Base-by-base conservation (phyloP, 371 early-diverging fungal species). In the Chytridium lagenaria region DNA sequence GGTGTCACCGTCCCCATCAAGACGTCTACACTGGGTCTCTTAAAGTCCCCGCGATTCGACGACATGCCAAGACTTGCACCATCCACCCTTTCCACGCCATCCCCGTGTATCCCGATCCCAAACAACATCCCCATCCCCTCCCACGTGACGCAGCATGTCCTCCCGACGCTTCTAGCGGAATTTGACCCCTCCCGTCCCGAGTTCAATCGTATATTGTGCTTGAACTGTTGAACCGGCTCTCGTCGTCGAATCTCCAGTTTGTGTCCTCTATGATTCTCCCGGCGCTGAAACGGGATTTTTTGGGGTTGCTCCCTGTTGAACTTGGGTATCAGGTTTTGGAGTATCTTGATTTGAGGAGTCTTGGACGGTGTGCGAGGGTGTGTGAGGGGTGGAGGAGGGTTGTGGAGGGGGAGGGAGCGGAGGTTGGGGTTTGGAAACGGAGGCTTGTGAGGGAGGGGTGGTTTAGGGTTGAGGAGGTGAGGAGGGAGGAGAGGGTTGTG, bases 201-300 rank as follows among this genome's bases (percentile, higher is more conserved):
- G 81, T 94, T 71, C 90, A 94, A 80, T 84, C 89, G 19, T 91
- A 91, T 52, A 78, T 93, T 70, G 85, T 94, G 31, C 86, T 89
- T 67, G 91, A 94, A 51, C 80, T 95, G 10, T 85, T 95, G 28
- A 83, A 84, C 3, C 87, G 92, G 26, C 89, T 84, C 37, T 86
- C 90, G 16, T 84, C 86, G 23, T 83, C 87, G 3, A 87, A 93
- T 0, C 87, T 97, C 50, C 95, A 95, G 78, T 91, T 92, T 79
- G 89, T 92, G 5, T 87, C 90, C 70, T 88, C 90, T 12, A 78
- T 91, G n/a, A 87, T 95, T 59, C 84, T 89, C 44, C 92, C 95
- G 0, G 89, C 90, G 7, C 86, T 97, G 69, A 92, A 94, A 75
- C 86, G 90, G 65, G 96, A 98, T 81, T 93, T 96, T 73, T 61